Evolutionary conservation across 768 basidiomycete genomes (phyloP), one percentile per base, ranked within the genome.

Genomic region (Termitomyces sp.): DNA sequence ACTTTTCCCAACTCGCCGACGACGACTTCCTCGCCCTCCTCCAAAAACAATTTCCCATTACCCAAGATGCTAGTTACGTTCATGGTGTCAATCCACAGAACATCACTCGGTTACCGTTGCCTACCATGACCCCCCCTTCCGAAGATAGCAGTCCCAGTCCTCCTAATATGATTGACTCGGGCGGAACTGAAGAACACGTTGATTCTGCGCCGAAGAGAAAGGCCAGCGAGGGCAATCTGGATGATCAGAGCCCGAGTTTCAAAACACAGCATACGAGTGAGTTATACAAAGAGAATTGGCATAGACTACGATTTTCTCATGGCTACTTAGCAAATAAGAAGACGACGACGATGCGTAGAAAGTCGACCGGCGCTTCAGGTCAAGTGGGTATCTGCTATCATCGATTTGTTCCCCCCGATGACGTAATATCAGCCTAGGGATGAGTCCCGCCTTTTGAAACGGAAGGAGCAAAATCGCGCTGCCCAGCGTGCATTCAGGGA

Each of bases 401-500:
- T 21, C 44, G 42, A 56, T 52, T 8, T 41, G n/a, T 41, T 16
- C 34, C 42, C 46, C 43, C 21, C 28, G 17, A 44, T 64, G 57
- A 58, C 61, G 47, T 63, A 61, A 55, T 55, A 34, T 44, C 46
- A 74, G 72, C 63, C 67, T 34, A 77, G 90, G 72, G 91, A 94
- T 61, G 91, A 92, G 64, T 71, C 78, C 5, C 82, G 90, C 23
- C 72, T 93, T 5, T 59, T 90, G 61, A 95, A 96, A 67, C 86
- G 96, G 60, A 98, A 98, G 74, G 91, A 98, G 64, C 96, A 98
- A 73, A 99, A 99, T 64, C 80, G 96, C 54, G 94, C 94, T 3
- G 96, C 96, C 7, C 97, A 99, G 72, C 86, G 96, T 52, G 96
- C 96, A 1, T 99, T 99, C 77, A 79, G 96, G 54, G 97, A 98